Evolutionary conservation across 225 moss, liverwort and hornwort genomes (phyloP).

Genomic region (Rhytidiadelphus loreus): DNA sequence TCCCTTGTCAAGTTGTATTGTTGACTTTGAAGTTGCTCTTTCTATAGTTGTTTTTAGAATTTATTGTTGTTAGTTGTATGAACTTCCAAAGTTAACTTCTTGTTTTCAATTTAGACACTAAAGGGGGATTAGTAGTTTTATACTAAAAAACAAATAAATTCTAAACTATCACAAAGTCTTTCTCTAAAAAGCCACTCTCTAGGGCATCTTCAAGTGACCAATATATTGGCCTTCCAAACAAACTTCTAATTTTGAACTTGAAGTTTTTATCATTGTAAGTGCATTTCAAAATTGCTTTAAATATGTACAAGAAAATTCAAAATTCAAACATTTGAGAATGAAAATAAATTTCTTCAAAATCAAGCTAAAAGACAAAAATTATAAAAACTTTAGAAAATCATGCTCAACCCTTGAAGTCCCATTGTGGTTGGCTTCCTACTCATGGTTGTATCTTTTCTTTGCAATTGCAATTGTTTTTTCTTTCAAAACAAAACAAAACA

Average conservation of each 20-base stretch:
- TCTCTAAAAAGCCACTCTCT: neutral
- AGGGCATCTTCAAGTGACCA: neutral
- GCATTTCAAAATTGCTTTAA: neutral
- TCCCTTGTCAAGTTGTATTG: neutral
- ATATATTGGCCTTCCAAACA: accelerated
- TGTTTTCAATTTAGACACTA: neutral
- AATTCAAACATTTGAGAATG: neutral
- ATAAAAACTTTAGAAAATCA: too few relatives aligned
- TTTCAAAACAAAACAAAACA: too few relatives aligned
- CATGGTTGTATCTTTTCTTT: too few relatives aligned
- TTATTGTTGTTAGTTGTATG: too few relatives aligned
- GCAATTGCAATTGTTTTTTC: too few relatives aligned
- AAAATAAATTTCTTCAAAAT: too few relatives aligned
- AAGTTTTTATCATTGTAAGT: neutral
- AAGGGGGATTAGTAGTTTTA: neutral
- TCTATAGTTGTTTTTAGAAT: too few relatives aligned
- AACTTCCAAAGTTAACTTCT: neutral
- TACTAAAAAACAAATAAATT: neutral
- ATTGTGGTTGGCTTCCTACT: too few relatives aligned
- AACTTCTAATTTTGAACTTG: neutral
- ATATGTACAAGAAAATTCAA: neutral
- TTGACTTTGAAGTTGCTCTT: too few relatives aligned
- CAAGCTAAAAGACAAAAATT: too few relatives aligned
- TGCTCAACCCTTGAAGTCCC: too few relatives aligned
- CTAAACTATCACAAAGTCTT: neutral